These are phyloP conservation scores for Leishmania tropica DNA, from an alignment of 208 protist genomes.

Conservation along the genomic window DNA sequence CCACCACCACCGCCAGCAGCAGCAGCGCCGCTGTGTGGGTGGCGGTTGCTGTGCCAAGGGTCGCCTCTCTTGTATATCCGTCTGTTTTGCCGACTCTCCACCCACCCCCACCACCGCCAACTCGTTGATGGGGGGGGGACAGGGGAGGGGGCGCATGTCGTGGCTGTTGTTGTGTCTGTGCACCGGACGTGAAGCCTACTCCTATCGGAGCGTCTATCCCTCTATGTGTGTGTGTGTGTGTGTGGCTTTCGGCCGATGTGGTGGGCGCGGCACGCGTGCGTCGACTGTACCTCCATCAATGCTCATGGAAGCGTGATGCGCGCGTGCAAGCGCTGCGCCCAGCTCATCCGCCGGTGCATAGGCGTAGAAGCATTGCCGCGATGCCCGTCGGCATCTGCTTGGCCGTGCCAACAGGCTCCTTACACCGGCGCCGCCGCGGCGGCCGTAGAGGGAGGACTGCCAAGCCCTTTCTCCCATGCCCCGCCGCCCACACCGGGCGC, in stretches of 20 bases:
- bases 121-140: not conserved
- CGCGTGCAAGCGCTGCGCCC: not conserved
- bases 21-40: too few species aligned
- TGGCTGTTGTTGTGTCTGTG: too few species aligned
- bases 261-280: not conserved
- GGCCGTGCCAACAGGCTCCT: not conserved
- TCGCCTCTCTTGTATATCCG: too few species aligned
- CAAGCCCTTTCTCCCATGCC: not conserved
- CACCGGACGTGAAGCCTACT: too few species aligned
- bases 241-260: not conserved
- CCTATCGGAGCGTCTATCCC: not conserved
- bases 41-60: too few species aligned
- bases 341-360: not conserved
- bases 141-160: too few species aligned
- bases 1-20: too few species aligned
- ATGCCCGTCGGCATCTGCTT: not conserved
- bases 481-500: not conserved
- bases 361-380: not conserved
- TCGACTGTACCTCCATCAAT: not conserved
- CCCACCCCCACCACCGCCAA: too few species aligned
- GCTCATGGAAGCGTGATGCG: not conserved
- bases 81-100: too few species aligned
- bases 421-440: not conserved
- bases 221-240: conserved; percentile 5
- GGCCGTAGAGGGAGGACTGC: not conserved